Evolutionary conservation across 2,329 filamentous ascomycete genomes (phyloP).

Genomic region (Elsinoe australis): DNA sequence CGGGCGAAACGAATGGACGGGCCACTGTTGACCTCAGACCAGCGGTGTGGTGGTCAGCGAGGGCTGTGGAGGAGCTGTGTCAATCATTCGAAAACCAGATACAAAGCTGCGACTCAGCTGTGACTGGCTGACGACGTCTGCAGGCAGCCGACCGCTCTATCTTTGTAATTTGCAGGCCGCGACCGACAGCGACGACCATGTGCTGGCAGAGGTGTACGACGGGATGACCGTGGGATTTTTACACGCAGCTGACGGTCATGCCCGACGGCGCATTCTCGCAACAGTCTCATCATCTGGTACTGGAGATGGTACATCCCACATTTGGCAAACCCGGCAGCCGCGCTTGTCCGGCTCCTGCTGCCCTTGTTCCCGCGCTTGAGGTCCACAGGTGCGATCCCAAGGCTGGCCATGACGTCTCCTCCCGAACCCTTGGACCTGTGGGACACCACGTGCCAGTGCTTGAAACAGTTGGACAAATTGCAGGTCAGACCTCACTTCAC

Average conservation of each 20-base stretch:
- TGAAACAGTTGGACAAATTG: slow-evolving; percentile 6
- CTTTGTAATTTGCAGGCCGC: neutral
- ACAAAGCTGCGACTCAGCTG: no score
- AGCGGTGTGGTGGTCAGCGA: slow-evolving; percentile 10
- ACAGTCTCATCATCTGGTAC: slow-evolving; percentile 7
- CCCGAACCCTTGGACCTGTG: no score
- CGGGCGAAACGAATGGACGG: slow-evolving; percentile 2
- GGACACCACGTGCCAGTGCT: slow-evolving; percentile 11
- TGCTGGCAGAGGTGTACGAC: neutral
- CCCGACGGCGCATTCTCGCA: slow-evolving; percentile 8
- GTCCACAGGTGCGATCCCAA: neutral
- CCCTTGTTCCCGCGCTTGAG: no score
- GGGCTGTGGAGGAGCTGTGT: slow-evolving; percentile 4
- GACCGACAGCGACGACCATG: neutral
- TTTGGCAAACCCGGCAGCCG: no score
- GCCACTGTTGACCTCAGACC: slow-evolving; percentile 16
- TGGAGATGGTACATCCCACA: neutral
- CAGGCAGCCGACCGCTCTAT: slow-evolving; percentile 3
- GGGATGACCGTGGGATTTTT: neutral
- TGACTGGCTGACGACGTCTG: slow-evolving; percentile 1
- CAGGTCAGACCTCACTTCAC: no score
- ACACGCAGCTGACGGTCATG: slow-evolving; percentile 5
- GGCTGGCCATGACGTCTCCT: neutral
- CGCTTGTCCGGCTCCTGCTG: no score
- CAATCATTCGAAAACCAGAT: slow-evolving; percentile 12